Evolutionary conservation across 192 early-diverging fungal genomes (phyloP), one percentile per base, ranked within the genome.

Genomic region (Coemansia asiatica): DNA sequence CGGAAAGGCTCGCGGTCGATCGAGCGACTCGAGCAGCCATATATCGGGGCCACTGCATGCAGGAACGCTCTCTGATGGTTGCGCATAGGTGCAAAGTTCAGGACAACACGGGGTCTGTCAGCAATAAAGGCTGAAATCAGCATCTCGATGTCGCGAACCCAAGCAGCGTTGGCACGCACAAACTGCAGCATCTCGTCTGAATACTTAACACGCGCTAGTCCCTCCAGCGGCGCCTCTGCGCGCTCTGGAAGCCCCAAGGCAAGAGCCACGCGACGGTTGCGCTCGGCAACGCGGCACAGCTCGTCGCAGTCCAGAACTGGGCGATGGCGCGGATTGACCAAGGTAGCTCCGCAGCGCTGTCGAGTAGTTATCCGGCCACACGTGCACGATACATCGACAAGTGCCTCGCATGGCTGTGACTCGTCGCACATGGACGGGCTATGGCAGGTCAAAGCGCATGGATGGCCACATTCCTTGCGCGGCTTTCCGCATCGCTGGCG

Each of bases 401-500:
- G 69, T 4, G 83, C 68, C 23, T 76, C 65, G 71, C 96, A 98
- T 1, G 90, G 84, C 44, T 69, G 66, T 31, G 89, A 85, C 70
- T 95, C 92, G 35, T 89, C 85, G 72, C 95, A 98, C 57, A 85
- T 85, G 6, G 79, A 51, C 13, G 85, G 86, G 22, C 84, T 89
- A 68, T 98, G 96, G 71, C 96, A 98, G 4, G 80, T 49, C 2
- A 75, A 69, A 6, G 76, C 49, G 68, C 95, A 98, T 9, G 83
- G 72, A 69, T 98, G 96, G 7, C 94, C 92, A 70, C 96, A 98
- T 27, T 83, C 75, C 53, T 86, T 83, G 38, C 92, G 88, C n/a
- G 86, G 79, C 35, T 88, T 86, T 15, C 87, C 88, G 72, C 96
- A 98, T 23, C 67, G 55, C 59, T 92, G 89, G 4, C 61, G 56